Conservation (phyloP, 1,284 basidiomycete species). For the Sanguinoderma infundibulare region DNA sequence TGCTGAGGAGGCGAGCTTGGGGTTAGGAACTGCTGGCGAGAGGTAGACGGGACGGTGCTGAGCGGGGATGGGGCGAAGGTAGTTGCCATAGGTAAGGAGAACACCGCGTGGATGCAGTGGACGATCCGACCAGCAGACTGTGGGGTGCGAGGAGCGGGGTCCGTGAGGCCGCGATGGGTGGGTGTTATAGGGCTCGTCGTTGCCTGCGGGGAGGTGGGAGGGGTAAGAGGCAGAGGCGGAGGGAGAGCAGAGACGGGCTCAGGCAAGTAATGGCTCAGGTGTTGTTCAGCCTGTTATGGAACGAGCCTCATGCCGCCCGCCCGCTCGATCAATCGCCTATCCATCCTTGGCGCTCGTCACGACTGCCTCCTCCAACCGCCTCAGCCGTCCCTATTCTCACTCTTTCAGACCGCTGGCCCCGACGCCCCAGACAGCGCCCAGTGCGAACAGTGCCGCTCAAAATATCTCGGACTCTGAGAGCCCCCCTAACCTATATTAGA, state of each 20-base stretch:
- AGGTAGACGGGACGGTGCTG: conserved; percentile 22
- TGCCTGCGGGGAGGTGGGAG: conserved; percentile 5
- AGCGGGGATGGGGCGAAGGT: conserved; percentile 26
- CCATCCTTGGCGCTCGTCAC: background rate
- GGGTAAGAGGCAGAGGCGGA: background rate
- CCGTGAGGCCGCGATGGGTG: background rate
- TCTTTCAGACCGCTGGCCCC: background rate
- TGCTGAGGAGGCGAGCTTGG: conserved; percentile 33
- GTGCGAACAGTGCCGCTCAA: conserved; percentile 13
- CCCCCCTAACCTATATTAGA: background rate
- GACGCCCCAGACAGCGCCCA: background rate
- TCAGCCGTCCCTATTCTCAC: background rate
- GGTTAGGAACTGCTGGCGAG: conserved; percentile 30
- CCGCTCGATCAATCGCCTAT: conserved; percentile 5
- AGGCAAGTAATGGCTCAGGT: conserved; percentile 9
- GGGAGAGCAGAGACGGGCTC: conserved; percentile 17
- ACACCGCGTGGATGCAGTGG: conserved; percentile 16
- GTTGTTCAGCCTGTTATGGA: conserved; percentile 23
- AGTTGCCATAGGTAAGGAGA: conserved; percentile 29
- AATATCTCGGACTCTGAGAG: conserved; percentile 18
- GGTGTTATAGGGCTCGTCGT: conserved; percentile 6
- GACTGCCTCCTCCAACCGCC: background rate
- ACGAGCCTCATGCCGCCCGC: conserved; percentile 7
- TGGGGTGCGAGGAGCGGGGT: conserved; percentile 4
- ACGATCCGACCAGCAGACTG: conserved; percentile 29